phyloP scores from a whole-genome alignment of 2,329 filamentous ascomycete genomes.

The Kalaharituber pfeilii region DNA sequence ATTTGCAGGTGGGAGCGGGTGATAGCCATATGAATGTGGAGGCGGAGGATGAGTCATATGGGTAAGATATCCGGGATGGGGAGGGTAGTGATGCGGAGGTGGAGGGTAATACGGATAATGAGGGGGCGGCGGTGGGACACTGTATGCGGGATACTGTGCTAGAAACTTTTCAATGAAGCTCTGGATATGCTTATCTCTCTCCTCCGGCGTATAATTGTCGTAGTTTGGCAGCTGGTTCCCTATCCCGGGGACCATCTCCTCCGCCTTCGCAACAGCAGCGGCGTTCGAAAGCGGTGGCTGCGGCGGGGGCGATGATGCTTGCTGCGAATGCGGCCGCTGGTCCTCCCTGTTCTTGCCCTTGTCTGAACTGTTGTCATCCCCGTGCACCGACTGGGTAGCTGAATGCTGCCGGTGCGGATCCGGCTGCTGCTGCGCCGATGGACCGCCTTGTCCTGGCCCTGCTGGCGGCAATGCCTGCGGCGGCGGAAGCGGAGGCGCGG shows the following conservation, averaged over 20 bases:
- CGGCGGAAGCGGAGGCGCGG: not conserved
- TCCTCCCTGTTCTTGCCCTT: not conserved
- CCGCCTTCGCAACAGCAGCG: not conserved
- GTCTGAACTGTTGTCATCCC: not conserved
- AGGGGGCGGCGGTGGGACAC: not conserved
- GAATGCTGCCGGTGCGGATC: too few species aligned
- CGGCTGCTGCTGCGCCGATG: not conserved
- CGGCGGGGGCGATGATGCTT: not conserved
- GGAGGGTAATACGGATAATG: not conserved
- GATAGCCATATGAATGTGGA: not conserved
- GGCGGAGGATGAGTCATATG: not conserved
- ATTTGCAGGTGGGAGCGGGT: conserved; percentile 2
- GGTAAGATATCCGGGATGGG: not conserved
- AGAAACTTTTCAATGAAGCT: not conserved
- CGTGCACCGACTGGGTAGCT: too few species aligned
- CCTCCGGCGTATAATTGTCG: not conserved
- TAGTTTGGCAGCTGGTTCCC: not conserved
- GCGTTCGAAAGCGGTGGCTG: not conserved
- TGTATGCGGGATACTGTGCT: not conserved
- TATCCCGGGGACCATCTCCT: not conserved
- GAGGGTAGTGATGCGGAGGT: too few species aligned
- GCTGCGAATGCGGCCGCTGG: not conserved
- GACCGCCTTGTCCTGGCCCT: not conserved
- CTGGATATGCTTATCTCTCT: not conserved
- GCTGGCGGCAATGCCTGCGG: not conserved